A percentile compares a stretch with the other conserved stretches of the same genome.
These are phyloP conservation scores for Sporothrix dimorphospora DNA, from an alignment of 2,329 filamentous ascomycete species.

Conservation along the genomic window DNA sequence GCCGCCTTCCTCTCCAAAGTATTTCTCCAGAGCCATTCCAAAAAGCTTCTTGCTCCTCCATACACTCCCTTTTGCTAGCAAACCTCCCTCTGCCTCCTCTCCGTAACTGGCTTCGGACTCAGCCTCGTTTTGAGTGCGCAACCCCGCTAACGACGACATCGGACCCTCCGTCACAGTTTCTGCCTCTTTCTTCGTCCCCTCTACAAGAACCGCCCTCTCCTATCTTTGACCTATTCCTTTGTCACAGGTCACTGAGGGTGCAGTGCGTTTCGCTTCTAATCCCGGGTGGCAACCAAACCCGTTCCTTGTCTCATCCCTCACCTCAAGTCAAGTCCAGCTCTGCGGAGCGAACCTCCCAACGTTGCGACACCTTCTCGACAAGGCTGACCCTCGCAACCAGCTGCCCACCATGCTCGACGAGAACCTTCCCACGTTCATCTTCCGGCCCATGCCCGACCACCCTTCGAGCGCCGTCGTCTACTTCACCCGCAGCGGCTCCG, in stretches of 20 bases:
- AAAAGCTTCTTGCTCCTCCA: background rate
- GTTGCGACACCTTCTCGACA: background rate
- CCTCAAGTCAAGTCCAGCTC: background rate
- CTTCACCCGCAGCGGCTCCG: constrained; percentile 73
- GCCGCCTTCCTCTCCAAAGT: background rate
- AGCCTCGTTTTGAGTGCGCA: constrained; percentile 18
- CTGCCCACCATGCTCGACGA: constrained; percentile 77
- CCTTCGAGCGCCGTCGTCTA: constrained; percentile 60
- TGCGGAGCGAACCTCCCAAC: background rate
- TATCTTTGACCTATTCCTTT: background rate
- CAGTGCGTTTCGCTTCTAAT: background rate
- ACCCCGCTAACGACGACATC: constrained; percentile 11
- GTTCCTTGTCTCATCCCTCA: background rate
- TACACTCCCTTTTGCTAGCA: background rate
- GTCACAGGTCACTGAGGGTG: background rate
- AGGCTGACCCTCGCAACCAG: background rate
- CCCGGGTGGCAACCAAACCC: background rate
- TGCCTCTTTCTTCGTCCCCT: background rate
- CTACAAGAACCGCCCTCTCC: background rate
- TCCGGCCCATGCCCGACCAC: constrained; percentile 56
- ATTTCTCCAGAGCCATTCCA: background rate
- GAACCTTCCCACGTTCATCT: constrained; percentile 77
- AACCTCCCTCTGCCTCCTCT: background rate
- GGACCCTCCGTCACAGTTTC: background rate
- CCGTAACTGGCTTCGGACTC: background rate